A percentile compares a stretch with the other conserved stretches of the same genome.
Conservation (phyloP, 495 filamentous ascomycete genomes). For the Podospora pseudocomata region DNA sequence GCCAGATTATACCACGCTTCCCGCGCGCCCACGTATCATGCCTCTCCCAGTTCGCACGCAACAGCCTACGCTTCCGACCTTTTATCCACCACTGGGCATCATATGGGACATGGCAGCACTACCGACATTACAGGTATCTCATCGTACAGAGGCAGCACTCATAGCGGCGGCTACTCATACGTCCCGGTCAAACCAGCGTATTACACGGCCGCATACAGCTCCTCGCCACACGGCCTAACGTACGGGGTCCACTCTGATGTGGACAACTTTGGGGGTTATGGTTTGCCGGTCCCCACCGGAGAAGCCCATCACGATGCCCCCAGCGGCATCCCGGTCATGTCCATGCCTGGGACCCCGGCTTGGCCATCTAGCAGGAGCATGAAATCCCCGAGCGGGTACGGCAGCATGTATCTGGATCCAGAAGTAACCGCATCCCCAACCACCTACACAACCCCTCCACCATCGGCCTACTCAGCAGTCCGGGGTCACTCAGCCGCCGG, state of each 20-base stretch:
- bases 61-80: slow-evolving; percentile 20
- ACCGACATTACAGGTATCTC: background rate
- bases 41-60: background rate
- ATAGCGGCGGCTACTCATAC: background rate
- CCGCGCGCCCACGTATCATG: slow-evolving; percentile 22
- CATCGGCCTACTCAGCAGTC: background rate
- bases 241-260: background rate
- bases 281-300: background rate
- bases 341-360: background rate
- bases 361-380: background rate
- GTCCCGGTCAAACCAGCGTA: background rate
- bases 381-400: background rate
- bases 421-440: background rate
- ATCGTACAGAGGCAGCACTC: background rate
- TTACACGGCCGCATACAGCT: background rate
- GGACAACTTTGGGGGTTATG: background rate
- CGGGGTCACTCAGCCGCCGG: background rate
- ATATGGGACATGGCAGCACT: background rate
- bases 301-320: background rate
- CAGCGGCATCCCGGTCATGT: background rate
- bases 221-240: background rate
- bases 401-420: background rate
- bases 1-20: slow-evolving; percentile 36
- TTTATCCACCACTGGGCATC: background rate
- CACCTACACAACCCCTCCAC: background rate